Conservation (phyloP, 2,329 filamentous ascomycete genomes). For the Eutypella sp. region DNA sequence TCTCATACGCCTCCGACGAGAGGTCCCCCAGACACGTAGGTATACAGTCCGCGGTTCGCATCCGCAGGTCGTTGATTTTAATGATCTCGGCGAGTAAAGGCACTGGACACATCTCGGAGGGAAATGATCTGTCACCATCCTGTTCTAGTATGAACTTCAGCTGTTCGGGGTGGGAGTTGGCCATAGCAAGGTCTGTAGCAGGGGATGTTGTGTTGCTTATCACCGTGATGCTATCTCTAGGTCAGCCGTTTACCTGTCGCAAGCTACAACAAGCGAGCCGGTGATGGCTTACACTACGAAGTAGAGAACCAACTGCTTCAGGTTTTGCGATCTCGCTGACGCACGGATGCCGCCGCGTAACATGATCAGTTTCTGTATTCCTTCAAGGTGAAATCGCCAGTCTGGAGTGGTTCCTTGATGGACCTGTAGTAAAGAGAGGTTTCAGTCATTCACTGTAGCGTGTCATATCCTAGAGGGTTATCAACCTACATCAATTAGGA, state of each 20-base stretch:
- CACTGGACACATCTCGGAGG: slow-evolving; percentile 27
- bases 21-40: not conserved
- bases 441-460: not conserved
- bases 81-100: slow-evolving; percentile 29
- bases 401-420: slow-evolving; percentile 24
- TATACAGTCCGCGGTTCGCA: slow-evolving; percentile 7
- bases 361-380: slow-evolving; percentile 25
- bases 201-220: slow-evolving; percentile 33
- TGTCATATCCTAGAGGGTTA: not conserved
- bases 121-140: slow-evolving; percentile 11
- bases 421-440: slow-evolving; percentile 12
- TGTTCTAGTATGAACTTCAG: slow-evolving; percentile 20
- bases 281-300: slow-evolving; percentile 19
- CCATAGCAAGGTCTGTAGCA: slow-evolving; percentile 24
- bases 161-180: slow-evolving; percentile 18
- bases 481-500: slow-evolving; percentile 28
- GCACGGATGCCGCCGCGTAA: slow-evolving; percentile 29
- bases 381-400: slow-evolving; percentile 33
- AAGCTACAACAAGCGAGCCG: not conserved
- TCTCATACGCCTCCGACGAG: slow-evolving; percentile 12
- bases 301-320: slow-evolving; percentile 20
- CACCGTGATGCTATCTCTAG: slow-evolving; percentile 22
- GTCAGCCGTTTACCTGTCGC: slow-evolving; percentile 6
- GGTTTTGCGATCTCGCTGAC: slow-evolving; percentile 12
- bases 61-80: slow-evolving; percentile 31